Base-by-base conservation (phyloP, 371 early-diverging fungal species). In the Mortierella sp. region DNA sequence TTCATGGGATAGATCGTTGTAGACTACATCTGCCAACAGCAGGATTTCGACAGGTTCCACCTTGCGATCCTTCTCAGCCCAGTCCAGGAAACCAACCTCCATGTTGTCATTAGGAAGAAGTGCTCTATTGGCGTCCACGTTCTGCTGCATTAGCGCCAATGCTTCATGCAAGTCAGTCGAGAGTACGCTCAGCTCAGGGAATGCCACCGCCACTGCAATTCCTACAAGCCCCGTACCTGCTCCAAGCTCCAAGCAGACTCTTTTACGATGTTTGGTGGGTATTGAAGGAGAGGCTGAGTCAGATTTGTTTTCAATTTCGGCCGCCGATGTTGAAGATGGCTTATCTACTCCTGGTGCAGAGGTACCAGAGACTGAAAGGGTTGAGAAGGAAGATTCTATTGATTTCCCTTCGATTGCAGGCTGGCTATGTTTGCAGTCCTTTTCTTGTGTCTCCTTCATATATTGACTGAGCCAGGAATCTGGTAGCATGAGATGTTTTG, bases 211-310 rank as follows among this genome's bases (percentile, higher is more conserved):
- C 13, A 75, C 72, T 0, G 82, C 75, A 59, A 81, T 81, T 2
- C 82, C 82, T 42, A 81, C 82, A 13, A 81, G 42, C 55, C 82
- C 82, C 26, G 82, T 81, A 58, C 82, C 82, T 61, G 82, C 82
- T 22, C 82, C 82, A 35, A 81, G 75, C 22, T 81, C 82, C 3
- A 81, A 42, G n/a, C 82, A 81, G 13, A 79, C 75, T 42, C 80
- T 47, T 49, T 67, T 32, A 6, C 64, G 65, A 29, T 32, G 29
- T 22, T 58, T 29, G 6, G 31, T 34, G 45, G 56, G 70, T 66
- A 61, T 66, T 55, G 70, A 62, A 5, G 57, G 23, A 19, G 60
- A 2, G 6, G 1, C 6, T 43, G 61, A 13, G 12, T 29, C 13
- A 23, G 26, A 22, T 40, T 26, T 17, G 0, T 58, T 34, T 26